Percentiles rank a stretch among this genome's conserved stretches.
Evolutionary conservation across 768 basidiomycete genomes (phyloP).

Genomic region (Psilocybe azurescens): DNA sequence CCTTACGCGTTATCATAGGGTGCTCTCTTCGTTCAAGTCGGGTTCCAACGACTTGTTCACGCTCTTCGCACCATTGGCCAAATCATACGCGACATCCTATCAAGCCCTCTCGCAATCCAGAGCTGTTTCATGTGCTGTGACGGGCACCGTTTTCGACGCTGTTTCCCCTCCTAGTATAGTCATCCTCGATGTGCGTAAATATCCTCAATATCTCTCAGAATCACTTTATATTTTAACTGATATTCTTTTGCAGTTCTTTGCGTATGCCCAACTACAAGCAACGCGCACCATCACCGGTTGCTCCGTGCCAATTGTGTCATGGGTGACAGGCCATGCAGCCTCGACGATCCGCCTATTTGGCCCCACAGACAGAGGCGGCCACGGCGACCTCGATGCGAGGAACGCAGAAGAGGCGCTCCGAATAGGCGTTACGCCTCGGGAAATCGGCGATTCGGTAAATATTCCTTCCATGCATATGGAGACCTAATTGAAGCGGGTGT

Average conservation of each 20-base stretch:
- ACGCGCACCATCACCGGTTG: slow-evolving; percentile 13
- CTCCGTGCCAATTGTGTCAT: slow-evolving; percentile 12
- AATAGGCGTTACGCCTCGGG: not conserved
- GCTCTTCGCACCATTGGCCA: slow-evolving; percentile 1
- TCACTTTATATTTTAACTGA: not conserved
- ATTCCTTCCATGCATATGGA: not conserved
- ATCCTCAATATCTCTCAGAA: not conserved
- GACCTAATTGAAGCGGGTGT: not conserved
- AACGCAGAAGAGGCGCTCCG: slow-evolving; percentile 13
- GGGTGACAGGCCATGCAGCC: slow-evolving; percentile 8
- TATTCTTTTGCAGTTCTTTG: slow-evolving; percentile 8
- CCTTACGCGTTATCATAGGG: not conserved
- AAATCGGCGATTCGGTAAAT: slow-evolving; percentile 13
- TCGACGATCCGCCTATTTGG: slow-evolving; percentile 11
- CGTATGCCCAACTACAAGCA: slow-evolving; percentile 4
- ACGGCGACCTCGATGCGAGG: slow-evolving; percentile 11
- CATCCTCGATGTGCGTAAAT: slow-evolving; percentile 16
- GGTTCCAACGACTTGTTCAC: slow-evolving; percentile 1
- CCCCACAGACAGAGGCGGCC: slow-evolving; percentile 11
- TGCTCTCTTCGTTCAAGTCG: slow-evolving; percentile 11
- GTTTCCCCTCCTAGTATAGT: slow-evolving; percentile 14
- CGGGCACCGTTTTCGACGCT: slow-evolving; percentile 11
- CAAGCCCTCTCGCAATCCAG: slow-evolving; percentile 1
- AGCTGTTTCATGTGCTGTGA: slow-evolving; percentile 12
- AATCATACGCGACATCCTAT: slow-evolving; percentile 11